Percentiles rank a stretch among this genome's conserved stretches.
Conservation (phyloP, 495 filamentous ascomycete species). For the Wilcoxina mikolae region DNA sequence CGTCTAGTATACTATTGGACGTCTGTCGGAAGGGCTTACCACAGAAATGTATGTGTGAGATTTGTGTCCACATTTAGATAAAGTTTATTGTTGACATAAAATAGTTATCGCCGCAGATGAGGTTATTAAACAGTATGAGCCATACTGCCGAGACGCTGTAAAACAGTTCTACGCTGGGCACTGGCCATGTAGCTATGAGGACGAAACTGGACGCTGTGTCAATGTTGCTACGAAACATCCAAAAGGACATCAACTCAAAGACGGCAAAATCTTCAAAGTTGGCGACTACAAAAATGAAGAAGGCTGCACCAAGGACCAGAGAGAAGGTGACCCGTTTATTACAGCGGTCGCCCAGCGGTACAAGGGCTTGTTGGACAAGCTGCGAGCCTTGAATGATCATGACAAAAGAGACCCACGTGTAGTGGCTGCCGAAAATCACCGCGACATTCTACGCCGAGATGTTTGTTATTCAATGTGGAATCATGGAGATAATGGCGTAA, state of each 20-base stretch:
- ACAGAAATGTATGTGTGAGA: slow-evolving; percentile 13
- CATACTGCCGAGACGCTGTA: slow-evolving; percentile 7
- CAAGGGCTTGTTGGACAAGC: not conserved
- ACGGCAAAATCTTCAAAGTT: slow-evolving; percentile 21
- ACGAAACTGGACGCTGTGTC: slow-evolving; percentile 8
- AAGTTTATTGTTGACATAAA: too few species aligned
- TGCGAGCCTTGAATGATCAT: not conserved
- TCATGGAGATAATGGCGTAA: not conserved
- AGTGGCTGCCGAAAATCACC: not conserved
- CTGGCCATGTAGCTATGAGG: slow-evolving; percentile 19
- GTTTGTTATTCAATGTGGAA: not conserved
- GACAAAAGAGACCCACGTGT: not conserved
- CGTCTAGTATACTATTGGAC: slow-evolving; percentile 30
- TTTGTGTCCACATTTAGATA: too few species aligned
- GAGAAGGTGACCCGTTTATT: too few species aligned
- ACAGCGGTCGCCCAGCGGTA: not conserved
- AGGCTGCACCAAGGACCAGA: not conserved
- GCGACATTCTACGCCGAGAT: not conserved
- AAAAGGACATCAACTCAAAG: slow-evolving; percentile 27
- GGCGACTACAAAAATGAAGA: slow-evolving; percentile 16
- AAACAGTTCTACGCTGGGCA: slow-evolving; percentile 15
- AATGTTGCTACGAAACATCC: slow-evolving; percentile 2
- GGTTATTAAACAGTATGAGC: not conserved
- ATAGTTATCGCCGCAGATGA: not conserved
- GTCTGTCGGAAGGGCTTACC: slow-evolving; percentile 10